These are phyloP conservation scores for Erigeron canadensis DNA, from an alignment of 129 eudicot genomes.

Conservation along the genomic window DNA sequence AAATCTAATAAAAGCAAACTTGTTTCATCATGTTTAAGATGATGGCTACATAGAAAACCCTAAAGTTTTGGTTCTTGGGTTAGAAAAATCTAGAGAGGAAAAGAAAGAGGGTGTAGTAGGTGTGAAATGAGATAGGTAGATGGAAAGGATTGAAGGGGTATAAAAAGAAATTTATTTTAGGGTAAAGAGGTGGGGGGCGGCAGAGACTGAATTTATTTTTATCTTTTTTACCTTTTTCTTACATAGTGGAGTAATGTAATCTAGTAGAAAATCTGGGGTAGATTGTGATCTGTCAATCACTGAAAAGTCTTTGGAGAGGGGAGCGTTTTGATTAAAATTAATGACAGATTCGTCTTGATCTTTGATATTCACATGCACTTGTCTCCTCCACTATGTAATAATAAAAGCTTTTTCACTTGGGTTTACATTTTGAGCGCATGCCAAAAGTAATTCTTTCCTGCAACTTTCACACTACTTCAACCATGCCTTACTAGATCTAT, in stretches of 20 bases:
- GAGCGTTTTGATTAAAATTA: constrained; percentile 38
- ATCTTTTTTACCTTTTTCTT: neutral
- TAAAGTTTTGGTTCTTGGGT: neutral
- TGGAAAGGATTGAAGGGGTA: constrained; percentile 5
- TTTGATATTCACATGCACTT: constrained; percentile 37
- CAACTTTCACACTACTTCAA: neutral
- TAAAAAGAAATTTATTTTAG: constrained; percentile 22
- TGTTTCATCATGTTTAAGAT: neutral
- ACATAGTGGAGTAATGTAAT: constrained; percentile 15
- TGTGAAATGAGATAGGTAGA: constrained; percentile 24
- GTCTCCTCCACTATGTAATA: constrained; percentile 25
- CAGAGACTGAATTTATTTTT: constrained; percentile 14
- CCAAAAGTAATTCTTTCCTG: neutral
- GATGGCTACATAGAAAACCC: constrained; percentile 1
- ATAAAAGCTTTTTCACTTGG: constrained; percentile 11
- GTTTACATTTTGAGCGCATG: neutral
- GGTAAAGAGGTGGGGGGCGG: constrained; percentile 11
- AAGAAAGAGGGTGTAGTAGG: constrained; percentile 5
- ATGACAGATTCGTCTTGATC: constrained; percentile 39
- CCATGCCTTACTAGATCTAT: too few relatives aligned
- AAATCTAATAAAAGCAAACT: neutral
- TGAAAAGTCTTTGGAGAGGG: constrained; percentile 35
- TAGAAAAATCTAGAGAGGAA: constrained; percentile 4
- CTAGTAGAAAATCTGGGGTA: constrained; percentile 18
- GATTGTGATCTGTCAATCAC: constrained; percentile 40